These are phyloP conservation scores for Bothriochloa decipiens DNA, from an alignment of 176 grass and related monocot species.

Conservation along the genomic window DNA sequence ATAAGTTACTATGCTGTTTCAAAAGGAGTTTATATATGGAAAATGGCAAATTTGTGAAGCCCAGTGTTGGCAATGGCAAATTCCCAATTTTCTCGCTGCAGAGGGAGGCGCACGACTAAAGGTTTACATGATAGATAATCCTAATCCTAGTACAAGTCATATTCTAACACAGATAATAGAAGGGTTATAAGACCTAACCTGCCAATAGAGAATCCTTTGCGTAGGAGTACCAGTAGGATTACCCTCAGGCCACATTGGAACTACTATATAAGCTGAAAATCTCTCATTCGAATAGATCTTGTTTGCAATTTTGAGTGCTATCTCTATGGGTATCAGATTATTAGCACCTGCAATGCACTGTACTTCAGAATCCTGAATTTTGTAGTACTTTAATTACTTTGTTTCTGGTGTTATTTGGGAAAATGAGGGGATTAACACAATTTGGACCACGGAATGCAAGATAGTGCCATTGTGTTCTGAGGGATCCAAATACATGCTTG, in stretches of 20 bases:
- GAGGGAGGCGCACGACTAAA: not conserved
- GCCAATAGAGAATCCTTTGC: conserved; percentile 83
- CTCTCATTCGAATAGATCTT: conserved; percentile 70
- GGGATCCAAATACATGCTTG: not conserved
- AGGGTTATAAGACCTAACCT: conserved; percentile 47
- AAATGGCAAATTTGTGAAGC: not conserved
- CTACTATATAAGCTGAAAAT: conserved; percentile 71
- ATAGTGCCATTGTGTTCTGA: not conserved
- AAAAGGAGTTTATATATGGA: not conserved
- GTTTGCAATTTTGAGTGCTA: conserved; percentile 79
- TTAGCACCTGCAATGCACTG: conserved; percentile 50
- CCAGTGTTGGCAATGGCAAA: not conserved
- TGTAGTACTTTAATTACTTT: not conserved
- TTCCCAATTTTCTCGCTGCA: not conserved
- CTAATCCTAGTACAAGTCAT: not conserved
- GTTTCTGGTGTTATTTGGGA: not conserved
- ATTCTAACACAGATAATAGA: not conserved
- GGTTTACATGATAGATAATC: not conserved
- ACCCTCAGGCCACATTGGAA: conserved; percentile 93
- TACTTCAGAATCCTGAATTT: not conserved
- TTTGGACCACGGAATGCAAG: not conserved
- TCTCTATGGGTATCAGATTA: conserved; percentile 82
- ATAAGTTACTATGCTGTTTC: not conserved
- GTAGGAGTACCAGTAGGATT: conserved; percentile 61
- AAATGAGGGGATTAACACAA: not conserved